These are phyloP conservation scores for Neopestalotiopsis clavispora DNA, from an alignment of 2,329 filamentous ascomycete species.

Conservation along the genomic window DNA sequence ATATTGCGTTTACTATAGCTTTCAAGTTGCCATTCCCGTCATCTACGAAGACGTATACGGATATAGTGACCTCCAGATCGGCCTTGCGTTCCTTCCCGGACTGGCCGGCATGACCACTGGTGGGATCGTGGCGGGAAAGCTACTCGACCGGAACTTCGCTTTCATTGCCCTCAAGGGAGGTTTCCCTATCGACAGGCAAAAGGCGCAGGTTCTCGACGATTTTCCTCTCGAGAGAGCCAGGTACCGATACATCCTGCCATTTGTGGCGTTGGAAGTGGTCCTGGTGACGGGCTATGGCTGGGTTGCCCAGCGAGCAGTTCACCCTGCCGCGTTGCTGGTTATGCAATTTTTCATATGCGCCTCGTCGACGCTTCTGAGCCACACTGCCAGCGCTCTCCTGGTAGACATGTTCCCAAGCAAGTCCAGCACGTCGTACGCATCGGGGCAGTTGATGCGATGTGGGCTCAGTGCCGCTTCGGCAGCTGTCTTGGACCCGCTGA, in stretches of 20 bases:
- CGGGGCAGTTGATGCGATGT: slow-evolving; percentile 16
- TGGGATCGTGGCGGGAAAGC: slow-evolving; percentile 16
- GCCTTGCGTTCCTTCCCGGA: slow-evolving; percentile 15
- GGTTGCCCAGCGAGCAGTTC: slow-evolving; percentile 8
- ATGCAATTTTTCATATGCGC: slow-evolving; percentile 20
- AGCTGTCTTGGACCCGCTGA: slow-evolving; percentile 16
- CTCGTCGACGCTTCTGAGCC: slow-evolving; percentile 14
- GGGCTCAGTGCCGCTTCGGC: slow-evolving; percentile 17
- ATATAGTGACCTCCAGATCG: slow-evolving; percentile 19
- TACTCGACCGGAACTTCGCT: slow-evolving; percentile 19
- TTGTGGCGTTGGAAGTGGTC: not conserved
- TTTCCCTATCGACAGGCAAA: not conserved
- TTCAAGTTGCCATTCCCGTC: slow-evolving; percentile 13
- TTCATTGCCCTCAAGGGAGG: not conserved
- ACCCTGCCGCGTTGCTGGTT: slow-evolving; percentile 13
- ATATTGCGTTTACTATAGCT: slow-evolving; percentile 11
- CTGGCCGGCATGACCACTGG: slow-evolving; percentile 17
- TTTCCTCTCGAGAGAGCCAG: slow-evolving; percentile 17
- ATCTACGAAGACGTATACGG: slow-evolving; percentile 18
- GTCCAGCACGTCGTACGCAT: slow-evolving; percentile 17
- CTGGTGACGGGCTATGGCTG: slow-evolving; percentile 19
- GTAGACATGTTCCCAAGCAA: slow-evolving; percentile 19
- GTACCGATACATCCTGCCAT: slow-evolving; percentile 7
- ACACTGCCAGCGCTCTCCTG: slow-evolving; percentile 18
- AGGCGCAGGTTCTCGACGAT: not conserved